Evolutionary conservation across 768 basidiomycete genomes (phyloP), one percentile per base, ranked within the genome.

Genomic region (Suillus fuscotomentosus): DNA sequence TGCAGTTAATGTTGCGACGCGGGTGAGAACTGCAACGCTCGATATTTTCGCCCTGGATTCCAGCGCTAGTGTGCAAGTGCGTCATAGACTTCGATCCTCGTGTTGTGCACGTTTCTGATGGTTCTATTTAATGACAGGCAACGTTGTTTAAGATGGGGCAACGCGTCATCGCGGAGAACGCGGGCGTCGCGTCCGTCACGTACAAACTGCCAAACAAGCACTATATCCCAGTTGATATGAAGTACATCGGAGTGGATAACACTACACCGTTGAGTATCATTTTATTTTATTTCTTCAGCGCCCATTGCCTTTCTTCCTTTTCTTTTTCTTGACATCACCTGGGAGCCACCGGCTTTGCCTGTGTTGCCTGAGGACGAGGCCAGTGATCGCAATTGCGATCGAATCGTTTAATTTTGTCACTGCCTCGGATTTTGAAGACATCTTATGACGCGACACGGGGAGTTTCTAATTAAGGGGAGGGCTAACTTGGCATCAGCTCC

Each of bases 141-240:
- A 97, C 95, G 34, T 79, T 97, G 60, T 96, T 88, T 84, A 92
- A 91, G 79, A 96, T 96, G 88, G 92, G 83, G 0, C 84, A 91
- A 66, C 82, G 83, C 2, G 81, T 98, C 67, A 77, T 97, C 36
- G 76, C 76, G 2, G 87, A 91, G 73, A 90, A 94, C 70, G 74
- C 75, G 3, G 79, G 79, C 2, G 81, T 97, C 14, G 72, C 82
- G 50, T 76, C 76, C 3, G 89, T 92, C 39, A 81, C 83, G 15
- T 97, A 97, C 77, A 76, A 78, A 50, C 82, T 97, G 3, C 96
- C 97, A 2, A 99, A 99, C 81, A 94, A 95, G 78, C 96, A 97
- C 73, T 98, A 97, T 75, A 85, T 97, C 69, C 91, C 92, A 0
- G 92, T 95, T 55, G 87, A 92, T 74, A 90, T 94, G 88, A 77